Base-by-base conservation (phyloP, 176 grass and related monocot genomes). In the Oryza glumipatula region DNA sequence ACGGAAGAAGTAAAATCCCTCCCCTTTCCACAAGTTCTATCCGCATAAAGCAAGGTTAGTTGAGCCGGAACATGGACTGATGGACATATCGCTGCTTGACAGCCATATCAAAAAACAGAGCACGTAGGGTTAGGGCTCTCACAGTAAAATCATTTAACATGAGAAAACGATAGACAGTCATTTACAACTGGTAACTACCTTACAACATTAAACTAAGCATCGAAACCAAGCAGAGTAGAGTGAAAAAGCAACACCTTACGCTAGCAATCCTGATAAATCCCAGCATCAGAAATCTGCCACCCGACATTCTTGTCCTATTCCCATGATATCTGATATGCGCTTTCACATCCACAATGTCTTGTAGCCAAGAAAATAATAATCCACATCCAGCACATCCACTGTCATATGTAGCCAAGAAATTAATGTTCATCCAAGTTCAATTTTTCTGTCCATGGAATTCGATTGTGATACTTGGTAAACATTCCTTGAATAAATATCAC, bases 151-250 rank as follows among this genome's bases (percentile, higher is more conserved):
- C 21, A 30, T 17, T 60, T 12, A 44, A 24, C 21, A 56, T 36
- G 52, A 61, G 17, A 10, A 60, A 77, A 33, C 10, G 68, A 30
- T 2, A 61, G 61, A 33, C 5, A 16, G 1, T 48, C 13, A 79
- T 79, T 47, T 47, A 78, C 26, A 85, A 7, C 14, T 46, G 76
- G 56, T 21, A 65, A 47, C 2, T 74, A 5, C 19, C 75, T 81
- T 47, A 69, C 61, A 73, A 30, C 65, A 44, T 3, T 39, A 86
- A 81, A 83, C 41, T 70, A 67, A 67, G 19, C 41, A 4, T 83
- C 52, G 28, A 52, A 52, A 51, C 65, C 51, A 30, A 17, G 6
- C 26, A 82, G 28, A 76, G n/a, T 1, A 14, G 19, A 60, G 6
- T 41, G 6, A 8, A 22, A 61, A 8, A 21, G 8, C 1, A 61